Percentiles rank a stretch among this genome's conserved stretches.
Evolutionary conservation across 2,329 filamentous ascomycete genomes (phyloP).

Genomic region (Bimuria novae-zelandiae): DNA sequence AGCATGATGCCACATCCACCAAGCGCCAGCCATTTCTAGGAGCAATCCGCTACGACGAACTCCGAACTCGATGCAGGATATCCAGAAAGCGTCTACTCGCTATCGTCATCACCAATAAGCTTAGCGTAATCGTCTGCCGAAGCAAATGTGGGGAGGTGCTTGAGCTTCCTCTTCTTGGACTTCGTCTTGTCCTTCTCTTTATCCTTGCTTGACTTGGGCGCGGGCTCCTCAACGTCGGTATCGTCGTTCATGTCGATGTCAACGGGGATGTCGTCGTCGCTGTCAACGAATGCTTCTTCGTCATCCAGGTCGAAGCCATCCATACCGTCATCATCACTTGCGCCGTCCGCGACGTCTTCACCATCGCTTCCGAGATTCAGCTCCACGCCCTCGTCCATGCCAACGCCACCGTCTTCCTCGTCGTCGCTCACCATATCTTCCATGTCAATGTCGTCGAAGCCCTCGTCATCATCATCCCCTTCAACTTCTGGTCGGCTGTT

Average conservation of each 20-base stretch:
- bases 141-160: conserved; percentile 88
- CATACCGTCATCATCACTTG: conserved; percentile 42
- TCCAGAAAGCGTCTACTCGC: conserved; percentile 26
- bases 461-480: conserved; percentile 62
- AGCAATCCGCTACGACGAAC: neutral
- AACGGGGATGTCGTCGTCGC: conserved; percentile 60
- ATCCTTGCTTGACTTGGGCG: conserved; percentile 42
- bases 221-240: conserved; percentile 50
- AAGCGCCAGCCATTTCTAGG: conserved; percentile 13
- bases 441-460: conserved; percentile 59
- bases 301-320: conserved; percentile 55
- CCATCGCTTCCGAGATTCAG: conserved; percentile 56
- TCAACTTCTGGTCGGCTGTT: conserved; percentile 78
- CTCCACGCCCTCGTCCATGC: conserved; percentile 47
- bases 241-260: conserved; percentile 51
- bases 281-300: conserved; percentile 60
- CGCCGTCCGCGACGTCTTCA: conserved; percentile 47
- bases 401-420: conserved; percentile 52
- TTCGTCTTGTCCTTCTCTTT: conserved; percentile 47
- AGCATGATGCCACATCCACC: neutral
- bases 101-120: conserved; percentile 70
- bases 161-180: conserved; percentile 80
- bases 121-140: conserved; percentile 92
- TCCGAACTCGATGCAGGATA: conserved; percentile 1
- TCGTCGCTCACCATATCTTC: conserved; percentile 50